phyloP scores from a whole-genome alignment of 176 grass and related monocot genomes.

The Saccharum officinarum region DNA sequence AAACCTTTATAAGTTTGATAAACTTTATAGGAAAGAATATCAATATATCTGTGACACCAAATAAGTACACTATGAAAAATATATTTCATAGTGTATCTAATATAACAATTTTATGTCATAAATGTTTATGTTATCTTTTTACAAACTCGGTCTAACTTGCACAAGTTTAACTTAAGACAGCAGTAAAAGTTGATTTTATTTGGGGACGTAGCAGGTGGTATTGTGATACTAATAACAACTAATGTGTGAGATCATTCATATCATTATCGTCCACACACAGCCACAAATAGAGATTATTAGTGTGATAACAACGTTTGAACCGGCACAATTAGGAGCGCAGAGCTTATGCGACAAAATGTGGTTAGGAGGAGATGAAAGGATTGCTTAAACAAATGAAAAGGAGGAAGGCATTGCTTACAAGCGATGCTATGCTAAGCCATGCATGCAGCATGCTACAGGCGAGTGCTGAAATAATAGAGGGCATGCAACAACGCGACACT shows the following conservation, averaged over 20 bases:
- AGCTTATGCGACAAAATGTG: constrained; percentile 10
- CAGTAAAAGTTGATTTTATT: no score
- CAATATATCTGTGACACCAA: no score
- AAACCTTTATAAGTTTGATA: no score
- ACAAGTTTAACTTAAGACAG: no score
- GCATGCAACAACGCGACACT: not conserved
- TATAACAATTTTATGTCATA: no score
- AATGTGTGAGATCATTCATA: not conserved
- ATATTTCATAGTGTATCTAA: no score
- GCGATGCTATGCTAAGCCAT: not conserved
- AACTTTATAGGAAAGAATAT: no score
- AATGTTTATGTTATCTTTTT: no score
- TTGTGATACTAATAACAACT: not conserved
- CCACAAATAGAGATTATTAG: not conserved
- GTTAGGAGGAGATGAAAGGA: constrained; percentile 16
- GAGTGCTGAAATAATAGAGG: constrained; percentile 31
- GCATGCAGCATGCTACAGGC: not conserved
- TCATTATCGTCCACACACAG: not conserved
- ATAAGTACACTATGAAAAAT: no score
- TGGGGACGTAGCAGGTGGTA: no score
- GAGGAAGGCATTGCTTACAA: constrained; percentile 25
- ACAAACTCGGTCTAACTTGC: no score
- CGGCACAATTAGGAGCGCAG: not conserved
- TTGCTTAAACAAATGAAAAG: constrained; percentile 41
- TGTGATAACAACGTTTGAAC: constrained; percentile 3